Evolutionary conservation across 2,329 filamentous ascomycete genomes (phyloP), one percentile per base, ranked within the genome.

Genomic region (Hyphodiscus sp.): DNA sequence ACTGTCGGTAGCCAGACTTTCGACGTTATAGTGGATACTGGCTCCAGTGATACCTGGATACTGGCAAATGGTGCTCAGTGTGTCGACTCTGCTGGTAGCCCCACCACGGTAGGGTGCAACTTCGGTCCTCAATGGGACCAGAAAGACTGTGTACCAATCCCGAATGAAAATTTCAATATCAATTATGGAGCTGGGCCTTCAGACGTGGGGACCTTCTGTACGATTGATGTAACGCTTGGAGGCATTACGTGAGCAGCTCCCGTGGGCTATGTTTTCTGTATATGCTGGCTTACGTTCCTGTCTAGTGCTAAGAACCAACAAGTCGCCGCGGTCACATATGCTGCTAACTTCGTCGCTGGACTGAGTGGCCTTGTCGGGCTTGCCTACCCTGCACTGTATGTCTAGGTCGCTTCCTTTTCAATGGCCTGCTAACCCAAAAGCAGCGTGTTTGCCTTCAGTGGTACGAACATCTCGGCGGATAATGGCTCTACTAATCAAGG

Each of bases 351-450:
- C 23, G 23, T 26, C 23, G 4, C 23, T 26, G 23, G 23, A 26
- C 8, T 26, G 1, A 73, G 71, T 23, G 78, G 79, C 2, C 63
- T 81, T 1, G 59, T 81, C 3, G 79, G 78, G 0, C 68, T 82
- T 13, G 76, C 70, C 1, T 81, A 77, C 59, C 73, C 75, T 8
- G 67, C 71, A 15, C 60, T 79, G 60, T 62, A 52, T 50, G 57
- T 20, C 2, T 38, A 38, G 8, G n/a, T 50, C 38, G 23, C 18
- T n/a, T 20, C 16, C 1, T 13, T 2, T 2, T 18, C 10, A n/a
- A 43, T 7, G 1, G 16, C 18, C 26, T 41, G 20, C 44, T 53
- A 20, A 58, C 29, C 15, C 41, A n/a, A 41, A 23, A 23, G 20
- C 13, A 38, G 33, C 11, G 33, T n/a, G 2, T 38, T 6, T 38